phyloP scores from a whole-genome alignment of 2,329 filamentous ascomycete genomes.

The Dactylellina haptotyla region DNA sequence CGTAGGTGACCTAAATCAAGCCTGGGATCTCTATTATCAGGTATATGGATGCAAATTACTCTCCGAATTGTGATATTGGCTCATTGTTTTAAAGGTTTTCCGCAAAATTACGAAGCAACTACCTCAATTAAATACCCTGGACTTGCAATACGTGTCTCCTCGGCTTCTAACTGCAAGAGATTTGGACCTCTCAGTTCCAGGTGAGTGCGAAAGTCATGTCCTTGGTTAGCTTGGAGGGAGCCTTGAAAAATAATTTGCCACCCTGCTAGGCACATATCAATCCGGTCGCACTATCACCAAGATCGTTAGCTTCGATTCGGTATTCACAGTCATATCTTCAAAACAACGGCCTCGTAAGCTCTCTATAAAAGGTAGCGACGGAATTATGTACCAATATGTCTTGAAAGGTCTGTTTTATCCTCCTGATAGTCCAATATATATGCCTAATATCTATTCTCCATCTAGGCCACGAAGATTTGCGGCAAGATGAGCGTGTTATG shows the following conservation, averaged over 20 bases:
- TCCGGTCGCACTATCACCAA: constrained; percentile 77
- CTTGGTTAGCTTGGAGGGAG: neutral
- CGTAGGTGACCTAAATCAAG: constrained; percentile 93
- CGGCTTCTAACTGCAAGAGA: constrained; percentile 86
- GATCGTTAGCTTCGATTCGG: constrained; percentile 89
- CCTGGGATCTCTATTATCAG: constrained; percentile 99
- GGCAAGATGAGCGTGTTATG: constrained; percentile 99
- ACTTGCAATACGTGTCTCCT: constrained; percentile 96
- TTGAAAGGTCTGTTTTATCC: constrained; percentile 77
- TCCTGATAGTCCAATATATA: neutral
- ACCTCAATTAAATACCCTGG: constrained; percentile 88
- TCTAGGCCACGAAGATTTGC: constrained; percentile 86
- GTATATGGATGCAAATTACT: constrained; percentile 32
- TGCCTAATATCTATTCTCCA: neutral
- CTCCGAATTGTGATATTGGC: neutral
- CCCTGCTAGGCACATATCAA: constrained; percentile 56
- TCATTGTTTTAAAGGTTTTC: constrained; percentile 71
- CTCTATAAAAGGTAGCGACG: constrained; percentile 87
- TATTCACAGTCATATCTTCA: constrained; percentile 90
- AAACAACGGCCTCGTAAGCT: constrained; percentile 95
- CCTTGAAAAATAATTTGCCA: constrained; percentile 4
- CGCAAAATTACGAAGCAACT: constrained; percentile 92
- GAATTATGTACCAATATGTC: constrained; percentile 83
- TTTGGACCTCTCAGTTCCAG: constrained; percentile 92
- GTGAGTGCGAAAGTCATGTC: constrained; percentile 72